phyloP scores from a whole-genome alignment of 2,329 filamentous ascomycete species.

The Pseudopithomyces maydicus region DNA sequence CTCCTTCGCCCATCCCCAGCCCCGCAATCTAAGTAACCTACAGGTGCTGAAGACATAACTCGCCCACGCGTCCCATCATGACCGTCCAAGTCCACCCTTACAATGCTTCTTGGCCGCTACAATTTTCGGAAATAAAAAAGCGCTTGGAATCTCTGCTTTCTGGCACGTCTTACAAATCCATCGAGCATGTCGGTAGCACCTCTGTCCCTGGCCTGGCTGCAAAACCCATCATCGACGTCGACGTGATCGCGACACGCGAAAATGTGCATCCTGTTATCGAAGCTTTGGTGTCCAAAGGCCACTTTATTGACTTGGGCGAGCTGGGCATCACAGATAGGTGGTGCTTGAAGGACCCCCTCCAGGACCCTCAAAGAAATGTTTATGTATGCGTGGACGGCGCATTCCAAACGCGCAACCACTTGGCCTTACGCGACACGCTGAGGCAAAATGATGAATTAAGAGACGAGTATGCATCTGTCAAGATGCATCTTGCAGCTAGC shows the following conservation, averaged over 20 bases:
- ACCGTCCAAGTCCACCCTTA: slow-evolving; percentile 32
- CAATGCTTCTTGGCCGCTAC: slow-evolving; percentile 32
- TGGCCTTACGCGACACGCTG: slow-evolving; percentile 44
- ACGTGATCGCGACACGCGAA: slow-evolving; percentile 35
- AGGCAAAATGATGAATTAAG: slow-evolving; percentile 33
- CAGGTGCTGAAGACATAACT: neutral
- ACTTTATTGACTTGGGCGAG: slow-evolving; percentile 45
- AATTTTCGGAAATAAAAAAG: slow-evolving; percentile 28
- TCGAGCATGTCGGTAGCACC: slow-evolving; percentile 47
- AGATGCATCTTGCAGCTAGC: slow-evolving; percentile 25
- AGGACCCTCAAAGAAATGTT: slow-evolving; percentile 35
- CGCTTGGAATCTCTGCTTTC: slow-evolving; percentile 21
- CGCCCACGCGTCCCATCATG: slow-evolving; percentile 15
- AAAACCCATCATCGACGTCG: slow-evolving; percentile 47
- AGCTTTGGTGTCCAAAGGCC: slow-evolving; percentile 35
- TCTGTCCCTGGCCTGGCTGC: slow-evolving; percentile 42
- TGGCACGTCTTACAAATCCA: slow-evolving; percentile 22
- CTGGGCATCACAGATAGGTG: slow-evolving; percentile 43
- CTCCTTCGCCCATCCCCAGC: no score
- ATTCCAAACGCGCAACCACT: slow-evolving; percentile 44
- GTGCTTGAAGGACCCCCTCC: slow-evolving; percentile 38
- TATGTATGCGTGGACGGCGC: slow-evolving; percentile 45
- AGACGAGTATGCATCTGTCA: slow-evolving; percentile 32
- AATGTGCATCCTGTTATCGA: slow-evolving; percentile 31
- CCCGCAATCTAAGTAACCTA: neutral